Evolutionary conservation across 768 basidiomycete genomes (phyloP), one percentile per base, ranked within the genome.

Genomic region (Porphyrellus cyaneotinctus): DNA sequence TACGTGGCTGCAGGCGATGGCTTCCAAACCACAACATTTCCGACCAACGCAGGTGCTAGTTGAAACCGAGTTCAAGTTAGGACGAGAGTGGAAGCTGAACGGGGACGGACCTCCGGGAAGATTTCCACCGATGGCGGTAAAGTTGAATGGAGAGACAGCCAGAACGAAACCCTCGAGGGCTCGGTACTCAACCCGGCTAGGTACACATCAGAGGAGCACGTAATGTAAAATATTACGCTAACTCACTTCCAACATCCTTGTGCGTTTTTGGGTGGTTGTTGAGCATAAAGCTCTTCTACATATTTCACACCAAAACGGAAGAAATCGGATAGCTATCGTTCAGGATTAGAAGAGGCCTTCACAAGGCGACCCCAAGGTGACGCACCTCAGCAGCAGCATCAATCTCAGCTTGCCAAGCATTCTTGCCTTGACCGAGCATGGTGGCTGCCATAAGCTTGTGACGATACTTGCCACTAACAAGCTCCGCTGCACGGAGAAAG

Each of bases 391-490:
- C 95, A 17, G 94, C 97, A 49, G 97, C 92, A 69, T 99, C 97
- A 57, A 99, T 98, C 78, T 99, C 97, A 15, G 97, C 97, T 74
- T 99, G 97, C 97, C 97, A 99, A 15, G 80, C 87, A 68, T 97
- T 99, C 83, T 99, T 99, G 37, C 97, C 97, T 74, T 99, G 97
- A 15, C 97, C 97, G 43, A 99, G 78, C 73, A 99, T 97, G 39
- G 95, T 98, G 36, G 95, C 94, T 37, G 97, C 97, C 74, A 97
- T 78, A 43, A 99, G 77, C 73, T 87, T 87, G 75, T 95, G 95
- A 58, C 97, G 79, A 70, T 97, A 97, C 78, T 98, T 99, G 49
- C 91, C 91, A 65, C 90, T 86, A 52, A 93, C 82, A 46, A 99
- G 83, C 69, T 99, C 97, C 22, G 97, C 97, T 6, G 97, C 97